Conservation (phyloP, 192 early-diverging fungal genomes). For the Backusella australiensis region DNA sequence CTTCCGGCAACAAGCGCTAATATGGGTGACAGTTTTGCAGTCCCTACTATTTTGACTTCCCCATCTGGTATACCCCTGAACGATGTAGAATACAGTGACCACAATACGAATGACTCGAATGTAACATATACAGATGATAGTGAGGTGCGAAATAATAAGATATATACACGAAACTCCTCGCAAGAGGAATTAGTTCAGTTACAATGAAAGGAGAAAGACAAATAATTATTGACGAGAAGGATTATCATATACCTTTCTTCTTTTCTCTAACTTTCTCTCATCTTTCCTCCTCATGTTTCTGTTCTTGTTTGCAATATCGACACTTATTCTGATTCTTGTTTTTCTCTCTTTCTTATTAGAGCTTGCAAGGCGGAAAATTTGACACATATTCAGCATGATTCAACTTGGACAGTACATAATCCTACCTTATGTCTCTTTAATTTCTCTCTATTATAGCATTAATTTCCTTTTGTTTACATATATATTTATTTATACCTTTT, state of each 20-base stretch:
- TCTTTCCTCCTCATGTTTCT: neutral
- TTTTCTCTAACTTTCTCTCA: neutral
- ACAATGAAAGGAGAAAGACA: neutral
- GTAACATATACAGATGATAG: neutral
- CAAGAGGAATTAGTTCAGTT: neutral
- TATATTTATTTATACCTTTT: neutral
- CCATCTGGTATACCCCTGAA: constrained; percentile 1
- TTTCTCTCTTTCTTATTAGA: constrained; percentile 4
- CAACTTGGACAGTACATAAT: neutral
- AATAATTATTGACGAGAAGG: neutral
- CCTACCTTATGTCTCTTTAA: neutral
- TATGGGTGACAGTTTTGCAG: neutral
- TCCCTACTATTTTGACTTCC: neutral
- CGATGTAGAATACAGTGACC: neutral
- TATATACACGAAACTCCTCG: neutral
- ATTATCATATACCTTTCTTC: neutral
- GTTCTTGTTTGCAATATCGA: neutral
- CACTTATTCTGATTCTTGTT: neutral
- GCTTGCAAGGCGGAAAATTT: neutral
- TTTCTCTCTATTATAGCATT: neutral
- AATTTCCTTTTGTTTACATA: neutral
- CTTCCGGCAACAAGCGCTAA: neutral
- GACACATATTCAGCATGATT: neutral
- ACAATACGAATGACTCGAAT: neutral
- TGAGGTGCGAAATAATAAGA: constrained; percentile 6